phyloP scores from a whole-genome alignment of 257 asterid genomes.

The Penstemon barbatus region DNA sequence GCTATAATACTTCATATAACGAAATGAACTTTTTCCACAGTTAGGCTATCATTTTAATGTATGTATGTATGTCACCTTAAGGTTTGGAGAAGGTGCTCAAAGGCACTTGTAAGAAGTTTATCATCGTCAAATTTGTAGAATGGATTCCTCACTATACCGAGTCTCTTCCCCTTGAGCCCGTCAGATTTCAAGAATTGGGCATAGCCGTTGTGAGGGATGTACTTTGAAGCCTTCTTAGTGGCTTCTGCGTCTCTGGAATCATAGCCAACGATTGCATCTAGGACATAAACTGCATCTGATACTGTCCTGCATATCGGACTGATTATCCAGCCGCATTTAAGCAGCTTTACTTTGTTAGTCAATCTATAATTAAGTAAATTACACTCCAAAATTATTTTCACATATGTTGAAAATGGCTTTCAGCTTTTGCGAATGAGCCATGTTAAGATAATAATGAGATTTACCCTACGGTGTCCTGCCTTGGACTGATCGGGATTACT shows the following conservation, averaged over 20 bases:
- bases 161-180: slow-evolving; percentile 67
- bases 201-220: slow-evolving; percentile 58
- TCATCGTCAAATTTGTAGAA: slow-evolving; percentile 5
- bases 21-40: too few species aligned
- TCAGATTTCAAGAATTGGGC: slow-evolving; percentile 54
- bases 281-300: slow-evolving; percentile 62
- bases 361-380: too few species aligned
- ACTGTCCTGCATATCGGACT: slow-evolving; percentile 68
- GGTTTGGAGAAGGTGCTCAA: slow-evolving; percentile 41
- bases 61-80: slow-evolving; percentile 27
- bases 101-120: slow-evolving; percentile 1
- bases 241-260: slow-evolving; percentile 57
- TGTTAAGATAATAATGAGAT: too few species aligned
- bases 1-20: not conserved
- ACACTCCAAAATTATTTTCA: too few species aligned
- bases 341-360: not conserved
- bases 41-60: too few species aligned
- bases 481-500: slow-evolving; percentile 57
- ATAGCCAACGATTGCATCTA: slow-evolving; percentile 60
- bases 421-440: too few species aligned
- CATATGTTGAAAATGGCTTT: too few species aligned
- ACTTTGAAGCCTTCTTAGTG: slow-evolving; percentile 51
- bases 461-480: slow-evolving; percentile 69
- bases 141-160: slow-evolving; percentile 59
- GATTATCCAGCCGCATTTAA: not conserved